A percentile compares a stretch with the other conserved stretches of the same genome.
phyloP scores from a whole-genome alignment of 805 yeast species.

The Schizosaccharomyces lindneri region DNA sequence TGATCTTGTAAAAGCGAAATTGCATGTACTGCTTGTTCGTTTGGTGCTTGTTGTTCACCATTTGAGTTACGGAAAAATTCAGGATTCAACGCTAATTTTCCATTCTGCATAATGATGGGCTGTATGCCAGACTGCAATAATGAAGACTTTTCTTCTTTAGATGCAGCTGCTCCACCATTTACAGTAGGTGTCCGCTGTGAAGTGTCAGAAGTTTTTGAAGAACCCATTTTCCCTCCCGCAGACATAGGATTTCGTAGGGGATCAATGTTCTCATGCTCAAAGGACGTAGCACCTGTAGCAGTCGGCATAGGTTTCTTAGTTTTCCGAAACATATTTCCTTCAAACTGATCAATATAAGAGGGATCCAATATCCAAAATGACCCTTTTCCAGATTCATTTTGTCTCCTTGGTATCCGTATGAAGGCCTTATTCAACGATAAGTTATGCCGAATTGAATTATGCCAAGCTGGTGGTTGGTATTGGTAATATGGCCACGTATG shows the following conservation, averaged over 20 bases:
- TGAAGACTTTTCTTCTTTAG: neutral
- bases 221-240: too few relatives aligned
- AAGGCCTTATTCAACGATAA: constrained; percentile 68
- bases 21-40: constrained; percentile 42
- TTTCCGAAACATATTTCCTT: constrained; percentile 10
- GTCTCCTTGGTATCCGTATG: constrained; percentile 36
- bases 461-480: constrained; percentile 96
- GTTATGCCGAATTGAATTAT: constrained; percentile 75
- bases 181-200: too few relatives aligned
- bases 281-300: constrained; percentile 10
- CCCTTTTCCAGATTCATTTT: constrained; percentile 39
- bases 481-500: constrained; percentile 75
- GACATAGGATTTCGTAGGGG: too few relatives aligned
- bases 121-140: constrained; percentile 4
- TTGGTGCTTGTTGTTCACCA: constrained; percentile 4
- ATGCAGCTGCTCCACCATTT: neutral
- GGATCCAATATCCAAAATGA: constrained; percentile 21
- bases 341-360: constrained; percentile 8
- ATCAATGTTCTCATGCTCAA: constrained; percentile 6
- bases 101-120: neutral
- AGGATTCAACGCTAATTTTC: constrained; percentile 3
- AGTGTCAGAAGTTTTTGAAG: too few relatives aligned
- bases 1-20: constrained; percentile 70
- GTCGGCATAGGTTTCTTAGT: constrained; percentile 18
- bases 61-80: constrained; percentile 4